Evolutionary conservation across 495 filamentous ascomycete species (phyloP), one percentile per base, ranked within the genome.

Genomic region (Penicillium chermesinum): DNA sequence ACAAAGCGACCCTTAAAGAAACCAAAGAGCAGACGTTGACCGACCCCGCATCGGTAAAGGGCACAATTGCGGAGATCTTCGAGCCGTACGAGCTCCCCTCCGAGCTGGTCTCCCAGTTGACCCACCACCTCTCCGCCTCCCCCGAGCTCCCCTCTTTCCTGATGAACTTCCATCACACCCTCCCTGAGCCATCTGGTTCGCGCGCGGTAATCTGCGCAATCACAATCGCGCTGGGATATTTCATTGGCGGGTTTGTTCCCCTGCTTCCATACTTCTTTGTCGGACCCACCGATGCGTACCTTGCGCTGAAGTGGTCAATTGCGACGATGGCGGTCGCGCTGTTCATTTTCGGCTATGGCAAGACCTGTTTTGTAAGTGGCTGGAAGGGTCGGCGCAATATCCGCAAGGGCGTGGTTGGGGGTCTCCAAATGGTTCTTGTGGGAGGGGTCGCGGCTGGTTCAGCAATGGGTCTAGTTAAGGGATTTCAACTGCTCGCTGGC

Each of bases 181-280:
- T 74, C 6, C 65, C 73, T 30, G 68, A 73, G 42, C 79, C 79
- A 0, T 72, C 74, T 1, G 67, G 58, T 8, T 74, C 73, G 2
- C 70, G 78, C 5, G 75, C 81, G 32, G 66, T 78, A 18, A 78
- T 75, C n/a, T 84, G 81, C 50, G 75, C 78, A 41, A 50, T 81
- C 12, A 85, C 82, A 0, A 83, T 91, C 41, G 80, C 85, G 0
- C 50, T 84, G 6, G 85, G 83, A 7, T 91, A 91, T 63, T 79
- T 89, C 50, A 62, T 89, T 41, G 87, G 86, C 19, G 87, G 87
- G 1, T 75, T 86, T 18, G 65, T 89, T 0, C 86, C 86, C 9
- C 63, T 90, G 7, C 57, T 88, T n/a, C 87, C 86, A 3, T 91
- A 91, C 60, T 84, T 91, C 56, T 86, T 85, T 49, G 81, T 88